These are phyloP conservation scores for Penicillium pancosmium DNA, from an alignment of 495 filamentous ascomycete genomes.

Conservation along the genomic window DNA sequence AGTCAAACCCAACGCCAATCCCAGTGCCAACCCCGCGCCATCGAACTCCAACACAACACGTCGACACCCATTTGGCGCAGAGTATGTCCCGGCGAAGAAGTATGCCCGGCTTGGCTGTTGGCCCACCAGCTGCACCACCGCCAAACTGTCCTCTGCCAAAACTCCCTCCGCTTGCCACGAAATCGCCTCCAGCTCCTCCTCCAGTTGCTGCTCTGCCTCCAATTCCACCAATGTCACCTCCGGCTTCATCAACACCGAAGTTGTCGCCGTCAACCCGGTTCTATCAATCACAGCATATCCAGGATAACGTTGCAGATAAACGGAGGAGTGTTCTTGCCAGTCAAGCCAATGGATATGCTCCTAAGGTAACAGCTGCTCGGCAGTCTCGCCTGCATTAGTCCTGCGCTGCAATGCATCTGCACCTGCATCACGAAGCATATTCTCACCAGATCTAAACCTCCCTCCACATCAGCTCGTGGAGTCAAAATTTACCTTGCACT, in stretches of 20 bases:
- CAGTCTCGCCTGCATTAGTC: constrained; percentile 23
- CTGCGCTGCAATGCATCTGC: neutral
- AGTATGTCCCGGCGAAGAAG: constrained; percentile 49
- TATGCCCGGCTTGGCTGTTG: constrained; percentile 58
- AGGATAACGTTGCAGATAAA: constrained; percentile 19
- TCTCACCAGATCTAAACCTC: too few species aligned
- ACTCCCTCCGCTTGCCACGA: constrained; percentile 44
- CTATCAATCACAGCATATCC: constrained; percentile 23
- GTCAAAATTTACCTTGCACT: neutral
- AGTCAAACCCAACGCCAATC: constrained; percentile 3
- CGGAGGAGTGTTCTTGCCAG: constrained; percentile 14
- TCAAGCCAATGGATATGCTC: neutral
- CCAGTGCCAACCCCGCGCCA: constrained; percentile 1
- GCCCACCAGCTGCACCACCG: constrained; percentile 64
- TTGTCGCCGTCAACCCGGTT: constrained; percentile 17
- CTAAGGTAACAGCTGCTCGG: constrained; percentile 14
- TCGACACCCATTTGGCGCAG: constrained; percentile 11
- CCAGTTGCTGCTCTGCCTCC: neutral
- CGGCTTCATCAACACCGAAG: neutral
- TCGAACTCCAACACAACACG: constrained; percentile 8
- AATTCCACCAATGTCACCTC: neutral
- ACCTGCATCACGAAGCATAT: neutral
- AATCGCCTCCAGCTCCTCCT: constrained; percentile 12
- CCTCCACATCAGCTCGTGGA: too few species aligned
- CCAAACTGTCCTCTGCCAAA: constrained; percentile 66